phyloP scores from a whole-genome alignment of 2,329 filamentous ascomycete species.

The Penicillium expansum region DNA sequence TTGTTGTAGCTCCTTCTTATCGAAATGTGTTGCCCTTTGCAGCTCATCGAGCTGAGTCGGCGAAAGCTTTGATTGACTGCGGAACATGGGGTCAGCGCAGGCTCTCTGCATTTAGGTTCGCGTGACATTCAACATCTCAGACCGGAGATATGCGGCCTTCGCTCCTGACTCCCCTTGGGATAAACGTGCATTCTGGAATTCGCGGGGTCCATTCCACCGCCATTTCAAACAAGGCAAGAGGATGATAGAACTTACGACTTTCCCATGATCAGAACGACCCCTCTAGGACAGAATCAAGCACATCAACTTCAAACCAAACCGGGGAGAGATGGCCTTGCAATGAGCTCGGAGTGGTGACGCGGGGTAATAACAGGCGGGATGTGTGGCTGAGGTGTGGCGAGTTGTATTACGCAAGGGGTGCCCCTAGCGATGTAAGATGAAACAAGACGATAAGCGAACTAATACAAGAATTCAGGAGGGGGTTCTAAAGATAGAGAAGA shows the following conservation, averaged over 20 bases:
- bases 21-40: constrained; percentile 95
- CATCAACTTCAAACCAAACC: constrained; percentile 7
- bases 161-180: neutral
- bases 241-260: constrained; percentile 36
- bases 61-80: constrained; percentile 95
- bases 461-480: neutral
- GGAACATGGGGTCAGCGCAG: neutral
- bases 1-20: constrained; percentile 99
- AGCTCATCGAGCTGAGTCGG: constrained; percentile 93
- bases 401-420: constrained; percentile 1
- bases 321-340: constrained; percentile 6
- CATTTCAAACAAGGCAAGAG: neutral
- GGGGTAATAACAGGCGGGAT: constrained; percentile 20
- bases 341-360: constrained; percentile 14
- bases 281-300: neutral
- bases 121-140: neutral
- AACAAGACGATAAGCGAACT: neutral
- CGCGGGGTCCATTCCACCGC: neutral
- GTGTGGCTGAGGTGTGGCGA: constrained; percentile 22
- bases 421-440: neutral
- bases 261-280: constrained; percentile 31
- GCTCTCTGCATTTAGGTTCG: neutral
- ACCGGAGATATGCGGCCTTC: neutral
- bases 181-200: neutral
- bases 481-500: neutral